Conservation (phyloP, 306 rosid genomes). For the Myrica gale region DNA sequence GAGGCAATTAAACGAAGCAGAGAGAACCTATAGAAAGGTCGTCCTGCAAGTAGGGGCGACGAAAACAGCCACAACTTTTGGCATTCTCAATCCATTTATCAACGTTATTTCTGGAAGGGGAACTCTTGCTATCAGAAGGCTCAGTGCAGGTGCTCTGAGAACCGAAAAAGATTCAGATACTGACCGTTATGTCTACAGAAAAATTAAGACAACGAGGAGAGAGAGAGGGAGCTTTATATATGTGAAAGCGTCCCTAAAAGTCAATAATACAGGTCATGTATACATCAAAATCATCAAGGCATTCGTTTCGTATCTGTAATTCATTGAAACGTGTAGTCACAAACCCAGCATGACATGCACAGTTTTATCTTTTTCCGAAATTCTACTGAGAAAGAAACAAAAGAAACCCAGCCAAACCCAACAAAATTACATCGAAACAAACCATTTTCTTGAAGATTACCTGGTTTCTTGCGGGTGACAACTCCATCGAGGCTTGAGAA, state of each 20-base stretch:
- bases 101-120: slow-evolving; percentile 34
- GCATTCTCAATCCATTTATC: slow-evolving; percentile 54
- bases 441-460: slow-evolving; percentile 28
- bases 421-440: neutral
- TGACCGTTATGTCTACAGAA: too few relatives aligned
- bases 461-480: slow-evolving; percentile 49
- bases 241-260: neutral
- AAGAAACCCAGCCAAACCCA: neutral
- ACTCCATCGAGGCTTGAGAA: slow-evolving; percentile 30
- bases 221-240: neutral
- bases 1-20: neutral
- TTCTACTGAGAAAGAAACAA: neutral
- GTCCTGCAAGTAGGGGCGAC: slow-evolving; percentile 21
- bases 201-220: neutral
- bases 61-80: slow-evolving; percentile 29
- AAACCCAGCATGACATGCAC: neutral
- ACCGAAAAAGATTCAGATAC: neutral
- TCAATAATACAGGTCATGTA: neutral
- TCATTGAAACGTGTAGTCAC: neutral
- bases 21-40: slow-evolving; percentile 37
- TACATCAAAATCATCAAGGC: neutral
- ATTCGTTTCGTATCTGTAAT: neutral
- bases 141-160: slow-evolving; percentile 31
- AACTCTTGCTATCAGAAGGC: slow-evolving; percentile 10
- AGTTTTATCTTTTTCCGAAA: neutral